Evolutionary conservation across 148 eudicot genomes (phyloP).

Genomic region (Polygonum maritimum): DNA sequence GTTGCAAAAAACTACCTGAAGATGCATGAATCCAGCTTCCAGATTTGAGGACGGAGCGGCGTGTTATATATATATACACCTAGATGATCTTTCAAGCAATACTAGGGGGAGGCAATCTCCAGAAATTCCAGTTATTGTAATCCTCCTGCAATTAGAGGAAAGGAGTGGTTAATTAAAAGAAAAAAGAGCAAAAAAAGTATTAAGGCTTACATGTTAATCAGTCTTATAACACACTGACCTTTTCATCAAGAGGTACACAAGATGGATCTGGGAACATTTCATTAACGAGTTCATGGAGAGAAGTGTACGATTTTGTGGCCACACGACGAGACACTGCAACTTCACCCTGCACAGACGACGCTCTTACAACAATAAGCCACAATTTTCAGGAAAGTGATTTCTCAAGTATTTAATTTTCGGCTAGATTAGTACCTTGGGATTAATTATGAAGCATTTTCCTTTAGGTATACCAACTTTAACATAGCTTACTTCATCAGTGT

Average conservation of each 20-base stretch:
- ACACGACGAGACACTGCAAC: slow-evolving; percentile 62
- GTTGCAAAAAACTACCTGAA: neutral
- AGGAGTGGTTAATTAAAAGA: neutral
- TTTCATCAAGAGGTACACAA: slow-evolving; percentile 28
- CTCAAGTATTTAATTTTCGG: neutral
- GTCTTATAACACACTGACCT: slow-evolving; percentile 27
- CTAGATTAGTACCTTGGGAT: slow-evolving; percentile 62
- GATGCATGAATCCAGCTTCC: slow-evolving; percentile 9
- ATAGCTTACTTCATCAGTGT: slow-evolving; percentile 93
- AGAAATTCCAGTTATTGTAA: slow-evolving; percentile 82
- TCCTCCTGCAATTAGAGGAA: slow-evolving; percentile 52
- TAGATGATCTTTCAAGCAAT: slow-evolving; percentile 19
- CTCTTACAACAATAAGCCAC: neutral
- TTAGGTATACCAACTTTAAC: slow-evolving; percentile 80
- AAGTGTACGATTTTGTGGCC: slow-evolving; percentile 69
- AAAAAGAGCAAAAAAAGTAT: neutral
- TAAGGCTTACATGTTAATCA: slow-evolving; percentile 6
- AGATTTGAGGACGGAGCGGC: neutral
- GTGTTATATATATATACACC: slow-evolving; percentile 8
- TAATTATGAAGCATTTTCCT: slow-evolving; percentile 83
- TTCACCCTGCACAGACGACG: slow-evolving; percentile 55
- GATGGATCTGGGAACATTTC: slow-evolving; percentile 71
- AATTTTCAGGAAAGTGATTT: no score
- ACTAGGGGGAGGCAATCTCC: slow-evolving; percentile 68
- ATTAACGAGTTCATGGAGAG: slow-evolving; percentile 75